A percentile compares a stretch with the other conserved stretches of the same genome.
phyloP scores from a whole-genome alignment of 441 rosid species.

The Macaranga tanarius region DNA sequence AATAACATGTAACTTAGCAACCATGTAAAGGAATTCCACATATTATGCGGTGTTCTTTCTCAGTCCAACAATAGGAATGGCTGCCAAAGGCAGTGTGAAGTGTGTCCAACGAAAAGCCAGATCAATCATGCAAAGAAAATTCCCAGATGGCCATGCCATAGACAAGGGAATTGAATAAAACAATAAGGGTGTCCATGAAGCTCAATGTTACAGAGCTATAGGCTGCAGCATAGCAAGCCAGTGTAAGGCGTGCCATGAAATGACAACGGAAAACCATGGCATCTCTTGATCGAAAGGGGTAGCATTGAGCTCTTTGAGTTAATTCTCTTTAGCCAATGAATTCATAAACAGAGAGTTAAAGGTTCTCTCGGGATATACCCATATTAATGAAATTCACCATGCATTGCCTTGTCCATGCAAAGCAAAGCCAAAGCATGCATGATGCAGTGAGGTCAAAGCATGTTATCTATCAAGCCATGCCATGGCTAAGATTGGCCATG shows the following conservation, averaged over 20 bases:
- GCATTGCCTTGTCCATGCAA: neutral
- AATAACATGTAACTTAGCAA: constrained; percentile 12
- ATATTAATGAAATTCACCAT: neutral
- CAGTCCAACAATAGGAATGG: neutral
- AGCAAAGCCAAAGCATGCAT: neutral
- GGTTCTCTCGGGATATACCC: neutral
- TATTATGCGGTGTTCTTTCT: neutral
- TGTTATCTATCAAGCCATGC: constrained; percentile 1
- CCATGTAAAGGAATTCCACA: neutral
- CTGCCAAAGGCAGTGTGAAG: neutral
- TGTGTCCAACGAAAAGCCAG: neutral
- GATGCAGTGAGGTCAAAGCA: neutral
- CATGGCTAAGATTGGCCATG: neutral
- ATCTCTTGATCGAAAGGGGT: neutral
- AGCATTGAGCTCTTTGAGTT: neutral
- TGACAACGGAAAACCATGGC: neutral
- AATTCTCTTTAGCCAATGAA: neutral
- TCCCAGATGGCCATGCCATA: neutral
- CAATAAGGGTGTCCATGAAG: neutral
- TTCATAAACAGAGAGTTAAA: neutral
- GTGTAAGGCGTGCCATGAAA: neutral
- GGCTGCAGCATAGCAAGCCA: neutral
- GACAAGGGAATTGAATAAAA: neutral
- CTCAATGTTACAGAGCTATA: neutral
- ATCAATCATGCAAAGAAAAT: neutral